These are phyloP conservation scores for Phytophthora cajani DNA, from an alignment of 352 stramenopile genomes.

Conservation along the genomic window DNA sequence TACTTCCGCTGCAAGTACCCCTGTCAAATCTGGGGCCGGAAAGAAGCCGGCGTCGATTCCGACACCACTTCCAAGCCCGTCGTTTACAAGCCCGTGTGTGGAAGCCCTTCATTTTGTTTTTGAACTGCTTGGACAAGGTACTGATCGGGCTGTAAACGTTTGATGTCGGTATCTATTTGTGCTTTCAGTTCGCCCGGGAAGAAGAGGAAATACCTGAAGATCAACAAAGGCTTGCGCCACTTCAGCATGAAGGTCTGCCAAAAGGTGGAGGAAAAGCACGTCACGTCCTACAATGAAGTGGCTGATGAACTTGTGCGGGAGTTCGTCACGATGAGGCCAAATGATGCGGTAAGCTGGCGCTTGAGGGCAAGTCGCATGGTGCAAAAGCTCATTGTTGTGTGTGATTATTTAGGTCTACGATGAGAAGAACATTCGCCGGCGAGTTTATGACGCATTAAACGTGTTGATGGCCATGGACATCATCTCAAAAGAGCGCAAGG, in stretches of 20 bases:
- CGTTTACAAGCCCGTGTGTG: conserved; percentile 70
- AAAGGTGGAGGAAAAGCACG: conserved; percentile 97
- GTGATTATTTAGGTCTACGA: conserved; percentile 78
- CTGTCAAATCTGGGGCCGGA: conserved; percentile 10
- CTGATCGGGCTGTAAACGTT: conserved; percentile 13
- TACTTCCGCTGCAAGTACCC: conserved; percentile 13
- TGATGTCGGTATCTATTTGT: not conserved
- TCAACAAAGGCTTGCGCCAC: conserved; percentile 93
- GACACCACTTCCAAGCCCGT: conserved; percentile 41
- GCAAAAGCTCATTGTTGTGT: conserved; percentile 1
- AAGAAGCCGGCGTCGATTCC: conserved; percentile 23
- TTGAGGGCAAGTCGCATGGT: not conserved
- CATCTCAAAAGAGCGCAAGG: conserved; percentile 97
- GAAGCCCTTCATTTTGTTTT: not conserved
- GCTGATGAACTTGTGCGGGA: conserved; percentile 93
- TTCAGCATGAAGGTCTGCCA: conserved; percentile 97
- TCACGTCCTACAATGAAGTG: conserved; percentile 97
- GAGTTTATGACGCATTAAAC: conserved; percentile 98
- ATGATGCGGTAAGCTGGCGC: conserved; percentile 57
- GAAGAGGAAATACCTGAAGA: conserved; percentile 84
- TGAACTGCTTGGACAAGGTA: not conserved
- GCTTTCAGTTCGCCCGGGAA: conserved; percentile 61
- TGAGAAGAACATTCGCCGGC: conserved; percentile 96
- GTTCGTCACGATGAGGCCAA: conserved; percentile 86
- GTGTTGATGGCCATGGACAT: conserved; percentile 99